A percentile compares a stretch with the other conserved stretches of the same genome.
These are phyloP conservation scores for Antitrichia curtipendula DNA, from an alignment of 225 moss, liverwort and hornwort species.

Conservation along the genomic window DNA sequence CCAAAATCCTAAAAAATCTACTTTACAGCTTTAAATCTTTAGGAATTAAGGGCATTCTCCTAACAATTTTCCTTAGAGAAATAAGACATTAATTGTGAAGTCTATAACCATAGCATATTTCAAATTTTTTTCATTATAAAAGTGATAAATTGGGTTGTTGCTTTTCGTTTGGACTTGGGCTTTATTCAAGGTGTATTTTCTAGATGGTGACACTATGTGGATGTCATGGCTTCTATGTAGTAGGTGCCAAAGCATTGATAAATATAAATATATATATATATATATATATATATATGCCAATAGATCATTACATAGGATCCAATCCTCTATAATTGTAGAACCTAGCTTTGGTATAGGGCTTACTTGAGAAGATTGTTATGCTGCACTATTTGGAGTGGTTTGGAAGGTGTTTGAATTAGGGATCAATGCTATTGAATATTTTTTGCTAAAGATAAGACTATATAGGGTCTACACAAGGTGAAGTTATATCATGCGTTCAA, in stretches of 20 bases:
- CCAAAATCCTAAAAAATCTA: neutral
- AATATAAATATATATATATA: too few species aligned
- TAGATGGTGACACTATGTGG: too few species aligned
- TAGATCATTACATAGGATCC: fast-evolving
- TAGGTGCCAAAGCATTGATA: neutral
- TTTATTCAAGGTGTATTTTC: neutral
- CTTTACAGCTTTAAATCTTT: fast-evolving
- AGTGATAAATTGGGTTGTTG: neutral
- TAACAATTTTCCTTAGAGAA: fast-evolving
- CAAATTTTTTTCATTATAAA: fast-evolving
- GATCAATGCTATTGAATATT: neutral
- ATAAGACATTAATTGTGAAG: neutral
- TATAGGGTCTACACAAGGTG: neutral
- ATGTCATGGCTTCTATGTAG: fast-evolving
- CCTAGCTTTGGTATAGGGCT: fast-evolving
- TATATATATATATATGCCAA: too few species aligned
- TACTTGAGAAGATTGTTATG: fast-evolving
- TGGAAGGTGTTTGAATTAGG: fast-evolving
- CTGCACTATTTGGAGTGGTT: fast-evolving
- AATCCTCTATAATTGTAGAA: neutral
- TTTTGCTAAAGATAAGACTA: too few species aligned
- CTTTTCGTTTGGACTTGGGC: fast-evolving
- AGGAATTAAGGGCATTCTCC: neutral
- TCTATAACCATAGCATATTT: neutral
- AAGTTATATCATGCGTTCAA: too few species aligned